These are phyloP conservation scores for Syzygium aqueum DNA, from an alignment of 345 rosid genomes.

Conservation along the genomic window DNA sequence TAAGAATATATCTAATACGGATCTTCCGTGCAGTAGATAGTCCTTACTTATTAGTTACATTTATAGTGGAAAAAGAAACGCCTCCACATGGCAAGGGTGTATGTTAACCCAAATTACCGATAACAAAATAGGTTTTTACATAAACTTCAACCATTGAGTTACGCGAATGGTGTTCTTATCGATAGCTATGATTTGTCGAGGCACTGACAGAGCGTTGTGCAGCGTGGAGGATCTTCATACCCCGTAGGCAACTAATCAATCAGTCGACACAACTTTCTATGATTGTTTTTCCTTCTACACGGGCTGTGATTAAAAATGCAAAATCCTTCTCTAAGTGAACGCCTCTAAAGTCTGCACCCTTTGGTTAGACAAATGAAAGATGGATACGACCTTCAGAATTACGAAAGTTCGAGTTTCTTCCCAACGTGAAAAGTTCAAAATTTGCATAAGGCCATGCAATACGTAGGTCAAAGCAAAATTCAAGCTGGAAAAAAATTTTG, in stretches of 20 bases:
- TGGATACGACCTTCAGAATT: background rate
- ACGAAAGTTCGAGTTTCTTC: background rate
- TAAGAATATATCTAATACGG: background rate
- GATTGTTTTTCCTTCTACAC: background rate
- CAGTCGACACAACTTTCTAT: background rate
- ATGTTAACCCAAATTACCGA: background rate
- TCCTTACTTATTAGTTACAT: background rate
- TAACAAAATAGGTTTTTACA: background rate
- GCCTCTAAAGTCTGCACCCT: background rate
- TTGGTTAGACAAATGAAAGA: background rate
- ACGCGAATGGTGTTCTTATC: background rate
- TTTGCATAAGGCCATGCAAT: background rate
- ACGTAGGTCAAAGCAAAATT: background rate
- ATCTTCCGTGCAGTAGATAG: background rate
- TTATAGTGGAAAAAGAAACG: too few species aligned
- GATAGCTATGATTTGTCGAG: background rate
- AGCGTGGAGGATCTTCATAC: background rate
- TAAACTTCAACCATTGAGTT: background rate
- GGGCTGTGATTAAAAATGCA: background rate
- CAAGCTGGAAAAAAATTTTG: background rate
- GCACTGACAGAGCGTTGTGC: background rate
- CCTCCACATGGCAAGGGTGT: background rate
- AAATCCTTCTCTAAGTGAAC: background rate
- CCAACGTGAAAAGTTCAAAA: background rate
- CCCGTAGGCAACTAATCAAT: background rate